Evolutionary conservation across 208 protist species (phyloP).

Genomic region (Crithidia bombi): DNA sequence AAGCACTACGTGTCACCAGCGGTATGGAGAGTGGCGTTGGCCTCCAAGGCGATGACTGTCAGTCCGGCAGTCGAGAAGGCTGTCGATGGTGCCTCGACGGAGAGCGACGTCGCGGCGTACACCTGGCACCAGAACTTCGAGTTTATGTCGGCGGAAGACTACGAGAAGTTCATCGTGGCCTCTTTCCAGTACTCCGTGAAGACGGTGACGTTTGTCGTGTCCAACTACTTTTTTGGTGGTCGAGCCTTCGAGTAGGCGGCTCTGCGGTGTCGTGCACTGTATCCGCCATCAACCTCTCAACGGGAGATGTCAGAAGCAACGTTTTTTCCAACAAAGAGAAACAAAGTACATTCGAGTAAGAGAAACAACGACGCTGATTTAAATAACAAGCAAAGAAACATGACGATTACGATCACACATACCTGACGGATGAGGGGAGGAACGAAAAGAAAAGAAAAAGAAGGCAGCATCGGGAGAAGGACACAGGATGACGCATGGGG

Average conservation of each 20-base stretch:
- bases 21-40: slow-evolving; percentile 28
- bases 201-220: slow-evolving; percentile 56
- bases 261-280: too few species aligned
- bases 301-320: too few species aligned
- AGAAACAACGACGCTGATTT: too few species aligned
- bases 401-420: too few species aligned
- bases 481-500: too few species aligned
- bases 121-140: slow-evolving; percentile 54
- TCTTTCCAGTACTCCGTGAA: slow-evolving; percentile 59
- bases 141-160: slow-evolving; percentile 43
- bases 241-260: slow-evolving; percentile 27
- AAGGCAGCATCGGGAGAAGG: too few species aligned
- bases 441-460: too few species aligned
- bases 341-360: too few species aligned
- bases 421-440: too few species aligned
- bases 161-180: slow-evolving; percentile 45
- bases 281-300: too few species aligned
- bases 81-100: background rate
- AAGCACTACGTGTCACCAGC: slow-evolving; percentile 41
- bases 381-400: too few species aligned
- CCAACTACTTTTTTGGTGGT: slow-evolving; percentile 68
- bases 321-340: too few species aligned
- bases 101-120: slow-evolving; percentile 31
- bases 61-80: slow-evolving; percentile 24
- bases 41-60: slow-evolving; percentile 13